These are phyloP conservation scores for Fraxinus ornus DNA, from an alignment of 305 asterid genomes.

Conservation along the genomic window DNA sequence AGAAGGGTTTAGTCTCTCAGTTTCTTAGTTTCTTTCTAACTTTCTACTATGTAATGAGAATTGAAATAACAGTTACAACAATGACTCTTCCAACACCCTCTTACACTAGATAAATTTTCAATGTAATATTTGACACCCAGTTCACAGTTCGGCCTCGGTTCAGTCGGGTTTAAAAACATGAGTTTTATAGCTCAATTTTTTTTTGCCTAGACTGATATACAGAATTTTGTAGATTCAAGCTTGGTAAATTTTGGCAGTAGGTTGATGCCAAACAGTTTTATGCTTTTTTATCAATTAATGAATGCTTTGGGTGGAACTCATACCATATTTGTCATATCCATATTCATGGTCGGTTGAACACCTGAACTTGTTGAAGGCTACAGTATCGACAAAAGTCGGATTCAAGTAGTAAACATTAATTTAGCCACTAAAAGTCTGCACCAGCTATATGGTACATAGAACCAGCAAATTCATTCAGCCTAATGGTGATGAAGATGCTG, in stretches of 20 bases:
- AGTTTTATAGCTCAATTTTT: not conserved
- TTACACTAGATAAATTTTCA: not conserved
- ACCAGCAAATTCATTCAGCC: not conserved
- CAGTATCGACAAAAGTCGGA: not conserved
- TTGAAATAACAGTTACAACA: not conserved
- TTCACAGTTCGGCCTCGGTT: not conserved
- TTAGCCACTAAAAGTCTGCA: not conserved
- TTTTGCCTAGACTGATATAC: not conserved
- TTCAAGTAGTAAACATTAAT: not conserved
- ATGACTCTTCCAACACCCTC: not conserved
- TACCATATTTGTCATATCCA: not conserved
- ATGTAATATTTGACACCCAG: not conserved
- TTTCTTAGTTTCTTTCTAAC: not conserved
- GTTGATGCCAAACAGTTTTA: not conserved
- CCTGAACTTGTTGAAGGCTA: not conserved
- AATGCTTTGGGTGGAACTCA: not conserved
- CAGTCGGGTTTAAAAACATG: not conserved
- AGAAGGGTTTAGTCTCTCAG: not conserved
- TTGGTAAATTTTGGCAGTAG: not conserved
- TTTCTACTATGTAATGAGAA: not conserved
- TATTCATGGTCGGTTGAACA: not conserved
- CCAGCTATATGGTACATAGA: not conserved
- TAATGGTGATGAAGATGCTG: not conserved
- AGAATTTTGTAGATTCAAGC: not conserved
- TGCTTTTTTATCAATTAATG: not conserved